A percentile compares a stretch with the other conserved stretches of the same genome.
phyloP scores from a whole-genome alignment of 805 yeast genomes.

The Lipomyces oligophaga region DNA sequence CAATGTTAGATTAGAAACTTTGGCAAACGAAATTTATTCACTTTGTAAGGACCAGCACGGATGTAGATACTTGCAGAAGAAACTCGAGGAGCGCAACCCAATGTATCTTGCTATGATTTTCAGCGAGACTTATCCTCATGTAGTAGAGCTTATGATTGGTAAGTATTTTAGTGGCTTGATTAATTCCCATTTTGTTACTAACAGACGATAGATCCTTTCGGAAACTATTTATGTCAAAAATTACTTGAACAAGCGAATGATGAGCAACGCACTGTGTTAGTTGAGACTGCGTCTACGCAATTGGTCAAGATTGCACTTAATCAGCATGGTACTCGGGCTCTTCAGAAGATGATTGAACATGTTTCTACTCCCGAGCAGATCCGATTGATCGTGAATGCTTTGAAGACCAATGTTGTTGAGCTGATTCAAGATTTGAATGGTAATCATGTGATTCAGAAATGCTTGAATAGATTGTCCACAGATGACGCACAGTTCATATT shows the following conservation, averaged over 20 bases:
- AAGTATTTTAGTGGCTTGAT: background rate
- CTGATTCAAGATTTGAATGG: slow-evolving; percentile 90
- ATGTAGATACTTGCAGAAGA: slow-evolving; percentile 85
- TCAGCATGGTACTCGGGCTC: slow-evolving; percentile 94
- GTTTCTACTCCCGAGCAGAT: slow-evolving; percentile 70
- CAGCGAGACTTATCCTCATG: slow-evolving; percentile 70
- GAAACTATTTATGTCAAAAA: slow-evolving; percentile 93
- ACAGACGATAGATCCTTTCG: slow-evolving; percentile 74
- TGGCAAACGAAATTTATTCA: slow-evolving; percentile 60
- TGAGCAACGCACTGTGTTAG: slow-evolving; percentile 65
- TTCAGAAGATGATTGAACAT: slow-evolving; percentile 88
- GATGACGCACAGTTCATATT: slow-evolving; percentile 82
- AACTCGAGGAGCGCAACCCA: slow-evolving; percentile 54
- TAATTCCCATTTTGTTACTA: background rate
- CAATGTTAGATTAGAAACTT: slow-evolving; percentile 46
- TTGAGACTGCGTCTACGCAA: slow-evolving; percentile 66
- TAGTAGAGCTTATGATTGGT: slow-evolving; percentile 77
- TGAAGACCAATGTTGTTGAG: slow-evolving; percentile 68
- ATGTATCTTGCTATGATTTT: slow-evolving; percentile 53
- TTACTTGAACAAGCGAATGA: slow-evolving; percentile 69
- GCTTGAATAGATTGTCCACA: slow-evolving; percentile 67
- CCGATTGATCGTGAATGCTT: slow-evolving; percentile 53
- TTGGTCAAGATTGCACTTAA: slow-evolving; percentile 79
- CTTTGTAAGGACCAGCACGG: slow-evolving; percentile 96
- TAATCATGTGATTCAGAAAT: slow-evolving; percentile 92